Evolutionary conservation across 108 stramenopile species (phyloP).

Genomic region (Nitzschia sp.): DNA sequence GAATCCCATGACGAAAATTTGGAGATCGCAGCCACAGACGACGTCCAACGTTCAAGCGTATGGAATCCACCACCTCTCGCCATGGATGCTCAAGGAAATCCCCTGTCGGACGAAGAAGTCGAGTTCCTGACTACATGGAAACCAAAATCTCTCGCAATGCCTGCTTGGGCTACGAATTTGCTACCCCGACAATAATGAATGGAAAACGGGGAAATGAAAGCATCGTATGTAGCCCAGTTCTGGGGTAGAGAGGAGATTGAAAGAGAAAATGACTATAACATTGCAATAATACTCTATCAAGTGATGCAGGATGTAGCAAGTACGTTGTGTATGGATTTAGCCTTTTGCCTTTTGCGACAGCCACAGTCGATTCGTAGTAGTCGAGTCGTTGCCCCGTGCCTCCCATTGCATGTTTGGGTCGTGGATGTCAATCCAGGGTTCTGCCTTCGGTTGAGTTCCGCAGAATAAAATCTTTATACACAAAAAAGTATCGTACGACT

Average conservation of each 20-base stretch:
- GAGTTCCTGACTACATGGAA: conserved; percentile 15
- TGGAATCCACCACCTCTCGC: too few relatives aligned
- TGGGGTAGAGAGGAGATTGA: neutral
- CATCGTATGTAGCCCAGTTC: too few relatives aligned
- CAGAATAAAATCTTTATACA: neutral
- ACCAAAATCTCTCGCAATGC: conserved; percentile 7
- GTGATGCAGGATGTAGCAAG: too few relatives aligned
- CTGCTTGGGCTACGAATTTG: conserved; percentile 10
- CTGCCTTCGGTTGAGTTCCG: neutral
- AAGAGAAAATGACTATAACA: too few relatives aligned
- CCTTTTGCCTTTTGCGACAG: too few relatives aligned
- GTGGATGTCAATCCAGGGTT: neutral
- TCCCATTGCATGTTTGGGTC: neutral
- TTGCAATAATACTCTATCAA: too few relatives aligned
- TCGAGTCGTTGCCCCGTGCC: neutral
- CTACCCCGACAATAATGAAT: neutral
- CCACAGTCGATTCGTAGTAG: neutral
- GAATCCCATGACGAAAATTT: conserved; percentile 4
- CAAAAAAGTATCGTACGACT: neutral
- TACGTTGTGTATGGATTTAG: too few relatives aligned
- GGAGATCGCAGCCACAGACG: too few relatives aligned
- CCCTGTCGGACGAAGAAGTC: neutral
- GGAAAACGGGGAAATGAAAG: too few relatives aligned
- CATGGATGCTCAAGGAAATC: neutral
- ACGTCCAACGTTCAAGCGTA: too few relatives aligned